Base-by-base conservation (phyloP, 768 basidiomycete genomes). In the Hebeloma cylindrosporum region DNA sequence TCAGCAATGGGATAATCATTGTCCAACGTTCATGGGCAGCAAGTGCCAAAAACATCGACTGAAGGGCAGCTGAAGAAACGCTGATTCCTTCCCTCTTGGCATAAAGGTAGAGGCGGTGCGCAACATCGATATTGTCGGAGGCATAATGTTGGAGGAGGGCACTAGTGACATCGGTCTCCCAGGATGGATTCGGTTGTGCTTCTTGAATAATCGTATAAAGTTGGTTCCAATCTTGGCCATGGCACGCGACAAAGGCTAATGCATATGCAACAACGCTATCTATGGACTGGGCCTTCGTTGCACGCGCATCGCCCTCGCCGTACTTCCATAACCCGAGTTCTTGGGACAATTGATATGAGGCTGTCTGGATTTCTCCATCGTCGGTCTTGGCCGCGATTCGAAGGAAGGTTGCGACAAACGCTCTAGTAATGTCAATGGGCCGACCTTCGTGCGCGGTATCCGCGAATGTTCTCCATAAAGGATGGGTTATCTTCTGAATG, bases 391-490 rank as follows among this genome's bases (percentile, higher is more conserved):
- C 67, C 6, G 78, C 68, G 23, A 80, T 54, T 32, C 64, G 73
- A 22, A 82, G 59, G 53, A 82, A 79, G 1, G 74, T 60, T 5
- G 67, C 60, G 4, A 68, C 50, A 26, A 78, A 60, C 6, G 65
- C 63, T 16, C 68, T 69, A n/a, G 66, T 58, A 5, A 76, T 61
- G 2, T 54, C 45, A 9, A 47, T 26, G 14, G 60, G 57, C 18
- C 45, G 30, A 27, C 43, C 23, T 6, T 32, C 21, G 9, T 34
- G 22, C 8, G 53, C 43, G 36, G 45, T 29, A 20, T 56, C 42
- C 51, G 52, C 58, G 76, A 79, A 83, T 13, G 43, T 53, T 16
- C 50, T 55, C 72, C 73, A 77, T n/a, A 79, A 56, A 11, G 63
- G 46, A 9, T 63, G 62, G 5, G 64, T 42, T 16, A 67, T 55